Evolutionary conservation across 805 yeast species (phyloP).

Genomic region (Candida incommunis): DNA sequence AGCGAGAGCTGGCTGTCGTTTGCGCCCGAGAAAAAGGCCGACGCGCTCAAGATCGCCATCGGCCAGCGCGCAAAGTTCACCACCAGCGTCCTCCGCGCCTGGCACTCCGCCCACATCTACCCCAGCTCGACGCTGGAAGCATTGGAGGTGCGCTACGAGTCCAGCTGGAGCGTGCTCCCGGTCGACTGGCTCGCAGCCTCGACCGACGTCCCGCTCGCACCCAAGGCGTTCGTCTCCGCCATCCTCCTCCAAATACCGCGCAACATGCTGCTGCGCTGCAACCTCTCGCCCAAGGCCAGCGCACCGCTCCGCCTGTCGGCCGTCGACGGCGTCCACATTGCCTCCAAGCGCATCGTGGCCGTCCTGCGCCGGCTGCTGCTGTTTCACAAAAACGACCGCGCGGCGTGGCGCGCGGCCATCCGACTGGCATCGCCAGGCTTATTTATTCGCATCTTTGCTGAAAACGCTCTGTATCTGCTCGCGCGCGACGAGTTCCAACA

Average conservation of each 20-base stretch:
- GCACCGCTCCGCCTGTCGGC: slow-evolving; percentile 6
- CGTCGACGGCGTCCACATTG: slow-evolving; percentile 1
- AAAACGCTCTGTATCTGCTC: slow-evolving; percentile 5
- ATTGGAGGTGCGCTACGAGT: slow-evolving; percentile 4
- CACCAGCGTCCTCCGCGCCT: neutral
- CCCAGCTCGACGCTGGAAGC: slow-evolving; percentile 4
- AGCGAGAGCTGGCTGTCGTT: neutral
- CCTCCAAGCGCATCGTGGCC: neutral
- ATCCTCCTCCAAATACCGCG: slow-evolving; percentile 2
- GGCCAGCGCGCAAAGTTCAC: neutral
- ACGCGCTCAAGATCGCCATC: neutral
- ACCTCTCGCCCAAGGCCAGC: slow-evolving; percentile 7
- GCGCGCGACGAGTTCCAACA: slow-evolving; percentile 6
- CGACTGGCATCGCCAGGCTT: neutral
- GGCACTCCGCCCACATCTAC: neutral
- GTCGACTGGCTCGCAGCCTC: slow-evolving; percentile 1
- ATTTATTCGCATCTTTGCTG: neutral
- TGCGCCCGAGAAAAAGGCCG: neutral
- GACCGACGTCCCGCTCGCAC: slow-evolving; percentile 1
- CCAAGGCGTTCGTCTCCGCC: slow-evolving; percentile 2
- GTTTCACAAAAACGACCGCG: neutral
- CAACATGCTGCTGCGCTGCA: slow-evolving; percentile 4
- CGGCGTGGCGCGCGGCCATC: neutral
- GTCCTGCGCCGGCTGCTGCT: neutral
- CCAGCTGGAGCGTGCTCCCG: slow-evolving; percentile 3